Conservation (phyloP, 371 early-diverging fungal genomes). For the Mucor velutinosus region DNA sequence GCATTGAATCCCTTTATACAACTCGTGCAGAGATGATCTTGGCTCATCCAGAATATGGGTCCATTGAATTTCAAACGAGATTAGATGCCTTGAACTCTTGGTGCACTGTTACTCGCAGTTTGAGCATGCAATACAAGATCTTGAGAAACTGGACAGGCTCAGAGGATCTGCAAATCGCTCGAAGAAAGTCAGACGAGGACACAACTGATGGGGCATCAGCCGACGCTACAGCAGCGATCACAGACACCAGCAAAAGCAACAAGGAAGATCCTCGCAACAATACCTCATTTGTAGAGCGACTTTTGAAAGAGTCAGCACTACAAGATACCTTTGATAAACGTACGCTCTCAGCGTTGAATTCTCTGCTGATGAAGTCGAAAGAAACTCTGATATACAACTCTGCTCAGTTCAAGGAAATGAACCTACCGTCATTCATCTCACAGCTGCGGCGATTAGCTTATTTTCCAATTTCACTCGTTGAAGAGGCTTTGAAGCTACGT, state of each 20-base stretch:
- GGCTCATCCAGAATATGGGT: conserved; percentile 75
- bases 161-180: conserved; percentile 66
- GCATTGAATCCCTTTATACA: conserved; percentile 78
- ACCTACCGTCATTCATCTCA: conserved; percentile 67
- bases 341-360: conserved; percentile 62
- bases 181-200: conserved; percentile 25
- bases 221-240: background rate
- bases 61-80: conserved; percentile 66
- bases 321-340: conserved; percentile 80
- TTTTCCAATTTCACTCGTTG: conserved; percentile 78
- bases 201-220: background rate
- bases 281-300: conserved; percentile 81
- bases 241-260: background rate
- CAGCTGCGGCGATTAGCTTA: conserved; percentile 72
- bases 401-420: conserved; percentile 63
- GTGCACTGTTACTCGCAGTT: conserved; percentile 72
- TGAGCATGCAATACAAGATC: conserved; percentile 74
- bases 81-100: conserved; percentile 79
- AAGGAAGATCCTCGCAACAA: conserved; percentile 27
- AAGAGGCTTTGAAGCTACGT: conserved; percentile 77
- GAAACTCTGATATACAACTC: conserved; percentile 70
- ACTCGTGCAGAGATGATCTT: conserved; percentile 65
- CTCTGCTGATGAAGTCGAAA: conserved; percentile 61
- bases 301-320: conserved; percentile 82
- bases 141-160: conserved; percentile 85